Evolutionary conservation across 2,329 filamentous ascomycete species (phyloP).

Genomic region (Ambrosiella cleistominuta): DNA sequence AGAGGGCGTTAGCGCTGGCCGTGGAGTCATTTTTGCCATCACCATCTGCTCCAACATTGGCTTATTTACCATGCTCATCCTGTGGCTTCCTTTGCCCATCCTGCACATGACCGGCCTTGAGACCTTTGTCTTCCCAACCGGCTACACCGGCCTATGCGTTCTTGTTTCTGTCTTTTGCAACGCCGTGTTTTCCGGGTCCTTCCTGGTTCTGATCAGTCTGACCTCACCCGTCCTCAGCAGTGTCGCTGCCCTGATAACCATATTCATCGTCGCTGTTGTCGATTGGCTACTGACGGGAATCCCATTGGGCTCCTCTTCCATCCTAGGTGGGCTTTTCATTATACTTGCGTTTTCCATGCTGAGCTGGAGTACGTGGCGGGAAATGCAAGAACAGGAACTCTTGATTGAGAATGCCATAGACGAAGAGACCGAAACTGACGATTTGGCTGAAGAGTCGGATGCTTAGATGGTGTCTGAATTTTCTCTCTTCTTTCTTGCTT

Average conservation of each 20-base stretch:
- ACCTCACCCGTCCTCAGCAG: constrained; percentile 85
- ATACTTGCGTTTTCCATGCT: constrained; percentile 74
- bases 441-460: constrained; percentile 3
- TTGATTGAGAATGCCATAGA: constrained; percentile 37
- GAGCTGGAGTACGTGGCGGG: constrained; percentile 79
- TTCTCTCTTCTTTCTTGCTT: background rate
- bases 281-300: constrained; percentile 76
- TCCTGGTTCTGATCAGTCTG: constrained; percentile 80
- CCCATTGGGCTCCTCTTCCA: constrained; percentile 54
- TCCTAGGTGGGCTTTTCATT: constrained; percentile 73
- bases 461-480: background rate
- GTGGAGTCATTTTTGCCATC: constrained; percentile 93
- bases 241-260: constrained; percentile 84
- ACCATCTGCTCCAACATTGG: constrained; percentile 81
- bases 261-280: constrained; percentile 85
- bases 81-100: constrained; percentile 84
- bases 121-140: constrained; percentile 62
- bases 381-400: constrained; percentile 71
- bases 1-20: constrained; percentile 63
- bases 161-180: constrained; percentile 69
- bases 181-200: constrained; percentile 80
- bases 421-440: constrained; percentile 17
- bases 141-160: constrained; percentile 64
- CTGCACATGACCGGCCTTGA: constrained; percentile 67
- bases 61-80: constrained; percentile 62